A percentile compares a stretch with the other conserved stretches of the same genome.
Evolutionary conservation across 2,329 filamentous ascomycete species (phyloP).

Genomic region (Lachnellula occidentalis): DNA sequence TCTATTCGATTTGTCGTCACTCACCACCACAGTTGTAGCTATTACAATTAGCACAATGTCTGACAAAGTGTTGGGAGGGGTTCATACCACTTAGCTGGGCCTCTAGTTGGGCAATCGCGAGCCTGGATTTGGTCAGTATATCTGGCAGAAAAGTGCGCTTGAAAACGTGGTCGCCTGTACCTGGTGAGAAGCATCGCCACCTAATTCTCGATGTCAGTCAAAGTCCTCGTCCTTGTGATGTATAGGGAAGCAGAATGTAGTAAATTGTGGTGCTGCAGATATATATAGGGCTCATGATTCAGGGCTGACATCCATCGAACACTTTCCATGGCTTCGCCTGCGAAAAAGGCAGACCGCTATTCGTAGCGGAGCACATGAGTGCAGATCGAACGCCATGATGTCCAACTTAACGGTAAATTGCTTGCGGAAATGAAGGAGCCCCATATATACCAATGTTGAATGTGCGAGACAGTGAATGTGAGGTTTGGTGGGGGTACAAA

Average conservation of each 20-base stretch:
- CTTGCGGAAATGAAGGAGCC: not conserved
- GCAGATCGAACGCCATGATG: not conserved
- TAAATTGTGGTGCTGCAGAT: constrained; percentile 2
- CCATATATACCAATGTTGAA: not conserved
- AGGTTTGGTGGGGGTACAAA: constrained; percentile 13
- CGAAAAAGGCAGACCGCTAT: constrained; percentile 11
- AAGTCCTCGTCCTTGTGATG: constrained; percentile 20
- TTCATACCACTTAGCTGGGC: constrained; percentile 72
- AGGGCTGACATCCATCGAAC: not conserved
- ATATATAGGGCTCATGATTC: not conserved
- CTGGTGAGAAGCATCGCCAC: constrained; percentile 70
- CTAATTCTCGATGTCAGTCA: constrained; percentile 39
- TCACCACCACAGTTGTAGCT: constrained; percentile 80
- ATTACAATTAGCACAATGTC: constrained; percentile 15
- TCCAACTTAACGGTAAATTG: not conserved
- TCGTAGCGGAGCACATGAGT: constrained; percentile 2
- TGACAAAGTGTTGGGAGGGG: not conserved
- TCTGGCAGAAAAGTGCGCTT: constrained; percentile 14
- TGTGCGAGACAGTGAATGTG: not conserved
- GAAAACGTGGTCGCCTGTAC: constrained; percentile 40
- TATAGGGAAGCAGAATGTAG: not conserved
- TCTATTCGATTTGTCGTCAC: constrained; percentile 31
- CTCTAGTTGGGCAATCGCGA: constrained; percentile 80
- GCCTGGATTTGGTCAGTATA: constrained; percentile 46
- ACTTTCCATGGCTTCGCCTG: not conserved